These are phyloP conservation scores for Fraxinus dipetala DNA, from an alignment of 305 asterid genomes.

Conservation along the genomic window DNA sequence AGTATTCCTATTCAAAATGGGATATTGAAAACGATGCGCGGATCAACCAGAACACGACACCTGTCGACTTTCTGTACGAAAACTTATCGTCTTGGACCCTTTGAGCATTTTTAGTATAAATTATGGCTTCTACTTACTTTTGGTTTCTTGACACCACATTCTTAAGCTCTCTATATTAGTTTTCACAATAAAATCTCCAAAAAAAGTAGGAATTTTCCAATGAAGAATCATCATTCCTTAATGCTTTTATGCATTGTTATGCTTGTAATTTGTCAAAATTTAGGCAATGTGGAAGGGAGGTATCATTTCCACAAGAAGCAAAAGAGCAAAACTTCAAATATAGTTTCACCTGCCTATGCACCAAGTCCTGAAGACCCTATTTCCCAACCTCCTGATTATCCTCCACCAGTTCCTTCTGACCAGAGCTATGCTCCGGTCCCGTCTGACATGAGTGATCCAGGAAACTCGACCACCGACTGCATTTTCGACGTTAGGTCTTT, in stretches of 20 bases:
- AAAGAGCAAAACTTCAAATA: slow-evolving; percentile 23
- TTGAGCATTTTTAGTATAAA: slow-evolving; percentile 38
- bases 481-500: slow-evolving; percentile 59
- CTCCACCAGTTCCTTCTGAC: slow-evolving; percentile 44
- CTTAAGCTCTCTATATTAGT: background rate
- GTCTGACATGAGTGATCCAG: background rate
- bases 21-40: background rate
- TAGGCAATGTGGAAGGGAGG: slow-evolving; percentile 42
- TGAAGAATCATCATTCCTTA: slow-evolving; percentile 27
- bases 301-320: slow-evolving; percentile 43
- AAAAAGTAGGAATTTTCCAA: slow-evolving; percentile 16
- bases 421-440: slow-evolving; percentile 25
- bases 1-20: background rate
- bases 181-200: background rate
- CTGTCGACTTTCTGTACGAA: slow-evolving; percentile 32
- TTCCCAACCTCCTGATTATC: slow-evolving; percentile 20
- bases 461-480: slow-evolving; percentile 32
- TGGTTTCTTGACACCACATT: slow-evolving; percentile 23
- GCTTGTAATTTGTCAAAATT: slow-evolving; percentile 22
- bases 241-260: slow-evolving; percentile 20
- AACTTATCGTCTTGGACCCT: slow-evolving; percentile 6
- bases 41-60: slow-evolving; percentile 40
- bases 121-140: slow-evolving; percentile 33
- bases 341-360: slow-evolving; percentile 27
- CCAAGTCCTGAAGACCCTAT: slow-evolving; percentile 30